Conservation (phyloP, 2,329 filamentous ascomycete species). For the Didymella exigua region DNA sequence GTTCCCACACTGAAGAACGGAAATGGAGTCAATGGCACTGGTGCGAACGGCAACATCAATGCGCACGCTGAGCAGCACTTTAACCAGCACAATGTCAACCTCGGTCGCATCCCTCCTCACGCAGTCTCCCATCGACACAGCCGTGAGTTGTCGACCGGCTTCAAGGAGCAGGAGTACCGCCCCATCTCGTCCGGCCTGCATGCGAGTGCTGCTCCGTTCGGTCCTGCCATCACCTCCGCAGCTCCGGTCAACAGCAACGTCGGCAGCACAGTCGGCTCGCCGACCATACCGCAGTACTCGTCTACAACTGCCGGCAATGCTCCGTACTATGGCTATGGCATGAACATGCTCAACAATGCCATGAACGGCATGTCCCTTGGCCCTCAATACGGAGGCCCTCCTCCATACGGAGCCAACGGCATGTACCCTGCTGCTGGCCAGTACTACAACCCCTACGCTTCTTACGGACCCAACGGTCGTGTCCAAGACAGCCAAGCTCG, state of each 20-base stretch:
- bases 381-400: slow-evolving; percentile 47
- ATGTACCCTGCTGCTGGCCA: slow-evolving; percentile 30
- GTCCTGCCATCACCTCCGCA: slow-evolving; percentile 60
- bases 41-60: slow-evolving; percentile 34
- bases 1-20: slow-evolving; percentile 81
- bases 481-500: slow-evolving; percentile 77
- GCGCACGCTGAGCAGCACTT: slow-evolving; percentile 65
- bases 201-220: slow-evolving; percentile 79
- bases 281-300: slow-evolving; percentile 43
- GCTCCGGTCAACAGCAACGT: slow-evolving; percentile 27
- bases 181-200: slow-evolving; percentile 76
- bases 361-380: slow-evolving; percentile 66
- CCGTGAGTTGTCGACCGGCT: slow-evolving; percentile 67
- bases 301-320: slow-evolving; percentile 24
- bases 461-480: slow-evolving; percentile 54
- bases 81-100: slow-evolving; percentile 78
- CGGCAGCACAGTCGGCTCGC: slow-evolving; percentile 35
- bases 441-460: slow-evolving; percentile 39
- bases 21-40: slow-evolving; percentile 50
- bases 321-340: slow-evolving; percentile 60
- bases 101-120: slow-evolving; percentile 76
- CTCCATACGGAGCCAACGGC: slow-evolving; percentile 29
- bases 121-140: slow-evolving; percentile 71
- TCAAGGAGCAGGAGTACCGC: slow-evolving; percentile 59
- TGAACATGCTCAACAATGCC: slow-evolving; percentile 69